Evolutionary conservation across 1,284 basidiomycete genomes (phyloP), one percentile per base, ranked within the genome.

Genomic region (Schizopora paradoxa): DNA sequence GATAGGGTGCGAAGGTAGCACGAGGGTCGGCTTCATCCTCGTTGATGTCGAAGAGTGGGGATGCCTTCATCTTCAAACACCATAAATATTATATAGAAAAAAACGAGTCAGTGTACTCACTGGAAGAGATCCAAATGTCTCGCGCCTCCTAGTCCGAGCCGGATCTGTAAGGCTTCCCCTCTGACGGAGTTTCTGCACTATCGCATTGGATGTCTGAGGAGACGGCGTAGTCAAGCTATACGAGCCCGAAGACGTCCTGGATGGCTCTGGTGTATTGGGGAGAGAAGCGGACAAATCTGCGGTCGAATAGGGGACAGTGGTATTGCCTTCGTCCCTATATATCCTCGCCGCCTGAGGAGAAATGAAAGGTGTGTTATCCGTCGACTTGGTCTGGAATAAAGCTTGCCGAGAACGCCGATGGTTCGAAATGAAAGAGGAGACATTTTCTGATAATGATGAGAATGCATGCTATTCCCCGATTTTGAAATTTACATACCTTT

Each of bases 131-230:
- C 64, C 66, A 43, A 66, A 67, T 1, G 59, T 42, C 18, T 63
- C 77, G 23, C 82, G 73, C 48, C 80, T 76, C 41, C 83, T 72
- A 6, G 76, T 73, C 49, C 80, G 77, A 8, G 82, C 76, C 16
- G 84, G 83, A 58, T 86, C 84, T 4, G 84, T 87, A 37, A 80
- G 63, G 55, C 79, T 79, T 48, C 84, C 84, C 65, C 78, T 82
- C 22, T 47, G 41, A 8, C 49, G 33, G 29, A 81, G 63, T 59
- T 77, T 77, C 42, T 82, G 69, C 54, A 77, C 73, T 55, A 67
- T 70, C n/a, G 70, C 63, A 45, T 78, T 65, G 16, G 69, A 68
- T 39, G 76, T 71, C 54, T 82, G 83, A 2, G 76, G 82, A 32
- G 84, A 82, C 41, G 83, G 83, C 36, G 82, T 86, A 32, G 79